Percentiles rank a stretch among this genome's conserved stretches.
These are phyloP conservation scores for Neurospora sublineolata DNA, from an alignment of 495 filamentous ascomycete species.

Conservation along the genomic window DNA sequence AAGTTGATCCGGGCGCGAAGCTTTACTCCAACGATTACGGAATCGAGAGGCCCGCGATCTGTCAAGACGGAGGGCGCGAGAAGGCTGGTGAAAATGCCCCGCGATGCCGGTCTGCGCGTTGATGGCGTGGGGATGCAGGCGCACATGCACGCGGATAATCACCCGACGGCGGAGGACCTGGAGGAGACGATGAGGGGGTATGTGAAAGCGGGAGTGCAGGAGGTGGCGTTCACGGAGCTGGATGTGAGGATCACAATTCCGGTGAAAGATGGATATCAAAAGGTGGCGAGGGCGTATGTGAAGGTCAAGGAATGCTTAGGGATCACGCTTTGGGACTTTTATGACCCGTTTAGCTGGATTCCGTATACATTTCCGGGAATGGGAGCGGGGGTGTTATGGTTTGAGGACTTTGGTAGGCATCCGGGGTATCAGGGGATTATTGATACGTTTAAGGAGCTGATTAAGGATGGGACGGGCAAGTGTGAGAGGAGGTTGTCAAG, in stretches of 20 bases:
- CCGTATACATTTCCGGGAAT: conserved; percentile 43
- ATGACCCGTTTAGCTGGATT: conserved; percentile 47
- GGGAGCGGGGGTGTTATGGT: conserved; percentile 41
- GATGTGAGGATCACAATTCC: conserved; percentile 46
- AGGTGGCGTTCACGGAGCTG: conserved; percentile 52
- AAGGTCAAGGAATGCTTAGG: conserved; percentile 50
- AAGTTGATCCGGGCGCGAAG: conserved; percentile 46
- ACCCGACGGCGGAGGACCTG: conserved; percentile 36
- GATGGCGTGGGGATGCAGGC: conserved; percentile 56
- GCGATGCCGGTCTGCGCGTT: conserved; percentile 42
- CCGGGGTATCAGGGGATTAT: conserved; percentile 36
- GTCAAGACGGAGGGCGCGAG: conserved; percentile 31
- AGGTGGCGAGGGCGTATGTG: conserved; percentile 45
- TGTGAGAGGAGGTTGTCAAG: background rate
- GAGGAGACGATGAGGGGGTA: conserved; percentile 39
- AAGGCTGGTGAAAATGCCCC: conserved; percentile 43
- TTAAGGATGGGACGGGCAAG: background rate
- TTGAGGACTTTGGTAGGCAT: conserved; percentile 42
- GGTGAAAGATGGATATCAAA: conserved; percentile 41
- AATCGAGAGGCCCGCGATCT: conserved; percentile 38
- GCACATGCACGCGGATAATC: conserved; percentile 47
- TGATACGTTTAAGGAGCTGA: conserved; percentile 7
- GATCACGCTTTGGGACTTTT: conserved; percentile 55
- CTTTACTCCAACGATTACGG: conserved; percentile 64
- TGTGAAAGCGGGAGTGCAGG: conserved; percentile 40